Conservation (phyloP, 1,284 basidiomycete genomes). For the Jaminaea rosea region DNA sequence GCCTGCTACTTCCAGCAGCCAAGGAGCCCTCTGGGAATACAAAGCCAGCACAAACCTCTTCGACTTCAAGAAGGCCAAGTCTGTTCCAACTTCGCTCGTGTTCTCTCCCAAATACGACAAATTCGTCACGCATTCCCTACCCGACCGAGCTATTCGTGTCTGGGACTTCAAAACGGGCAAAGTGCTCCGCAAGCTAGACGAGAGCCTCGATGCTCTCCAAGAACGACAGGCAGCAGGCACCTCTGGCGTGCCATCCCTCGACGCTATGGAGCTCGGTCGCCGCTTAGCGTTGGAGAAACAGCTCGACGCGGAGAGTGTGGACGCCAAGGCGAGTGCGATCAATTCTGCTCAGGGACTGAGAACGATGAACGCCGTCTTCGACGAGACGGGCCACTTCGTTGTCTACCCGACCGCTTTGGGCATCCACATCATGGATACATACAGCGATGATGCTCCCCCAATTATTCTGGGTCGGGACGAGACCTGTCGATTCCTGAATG, state of each 20-base stretch:
- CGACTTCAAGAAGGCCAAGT: conserved; percentile 97
- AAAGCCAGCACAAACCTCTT: conserved; percentile 89
- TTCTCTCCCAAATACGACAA: conserved; percentile 78
- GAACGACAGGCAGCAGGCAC: conserved; percentile 75
- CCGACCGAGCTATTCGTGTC: conserved; percentile 83
- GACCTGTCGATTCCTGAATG: conserved; percentile 76
- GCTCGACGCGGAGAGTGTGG: conserved; percentile 62
- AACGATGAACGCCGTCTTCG: conserved; percentile 67
- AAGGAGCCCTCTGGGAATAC: conserved; percentile 80
- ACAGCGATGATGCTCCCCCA: conserved; percentile 87
- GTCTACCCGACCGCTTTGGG: conserved; percentile 87
- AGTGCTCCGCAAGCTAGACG: conserved; percentile 84
- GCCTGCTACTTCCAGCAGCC: conserved; percentile 36
- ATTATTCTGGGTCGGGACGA: conserved; percentile 90
- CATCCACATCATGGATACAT: conserved; percentile 88
- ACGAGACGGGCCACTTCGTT: conserved; percentile 89
- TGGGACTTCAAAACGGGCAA: conserved; percentile 87
- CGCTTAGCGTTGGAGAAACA: conserved; percentile 85
- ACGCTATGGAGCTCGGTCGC: conserved; percentile 99
- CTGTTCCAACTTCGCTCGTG: conserved; percentile 77
- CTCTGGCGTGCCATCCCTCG: conserved; percentile 55
- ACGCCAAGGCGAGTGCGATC: conserved; percentile 16
- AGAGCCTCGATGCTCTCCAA: conserved; percentile 79
- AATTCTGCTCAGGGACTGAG: conserved; percentile 23
- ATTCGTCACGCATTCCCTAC: conserved; percentile 83